Evolutionary conservation across 2,329 filamentous ascomycete species (phyloP), one percentile per base, ranked within the genome.

Genomic region (Sporothrix schenckii): DNA sequence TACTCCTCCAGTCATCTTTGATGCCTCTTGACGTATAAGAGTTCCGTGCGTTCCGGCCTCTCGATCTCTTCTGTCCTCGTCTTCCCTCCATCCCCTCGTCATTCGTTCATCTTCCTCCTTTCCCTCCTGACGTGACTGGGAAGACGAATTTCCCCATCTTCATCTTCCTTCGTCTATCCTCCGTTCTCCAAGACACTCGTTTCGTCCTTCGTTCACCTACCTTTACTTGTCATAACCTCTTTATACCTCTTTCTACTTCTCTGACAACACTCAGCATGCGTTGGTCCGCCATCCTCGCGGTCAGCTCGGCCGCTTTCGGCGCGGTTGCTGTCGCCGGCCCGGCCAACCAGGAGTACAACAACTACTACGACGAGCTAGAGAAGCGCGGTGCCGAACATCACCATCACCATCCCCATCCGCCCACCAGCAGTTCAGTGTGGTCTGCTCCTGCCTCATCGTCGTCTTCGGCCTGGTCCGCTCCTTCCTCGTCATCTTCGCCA

Each of bases 251-350:
- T 56, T 41, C 1, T 34, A 50, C 41, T 11, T 52, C 56, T 24
- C 53, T 3, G 13, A 10, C 47, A 34, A 27, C 67, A 19, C 2
- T 52, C 50, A 67, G 49, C 52, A 74, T 74, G 73, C 70, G 63
- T 34, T 71, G 68, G 69, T 71, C 72, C 10, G 30, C 69, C 14
- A n/a, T 72, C 30, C 39, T 74, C 19, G 54, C 69, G 34, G 19
- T 74, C 47, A 72, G 72, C 54, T 69, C 72, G 24, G 39, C 68
- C 14, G 72, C 69, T 54, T 13, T 60, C 24, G 21, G 69, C 54
- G 61, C 68, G 6, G 67, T 66, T 1, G 68, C 66, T 47, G 41
- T 65, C 2, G 72, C 73, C 68, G 69, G 66, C 24, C 72, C 72
- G 34, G 67, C 30, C 34, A 44, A 30, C 14, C 11, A 14, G 47